Percentiles rank a stretch among this genome's conserved stretches.
These are phyloP conservation scores for Kondoa malvinella DNA, from an alignment of 768 basidiomycete genomes.

Conservation along the genomic window DNA sequence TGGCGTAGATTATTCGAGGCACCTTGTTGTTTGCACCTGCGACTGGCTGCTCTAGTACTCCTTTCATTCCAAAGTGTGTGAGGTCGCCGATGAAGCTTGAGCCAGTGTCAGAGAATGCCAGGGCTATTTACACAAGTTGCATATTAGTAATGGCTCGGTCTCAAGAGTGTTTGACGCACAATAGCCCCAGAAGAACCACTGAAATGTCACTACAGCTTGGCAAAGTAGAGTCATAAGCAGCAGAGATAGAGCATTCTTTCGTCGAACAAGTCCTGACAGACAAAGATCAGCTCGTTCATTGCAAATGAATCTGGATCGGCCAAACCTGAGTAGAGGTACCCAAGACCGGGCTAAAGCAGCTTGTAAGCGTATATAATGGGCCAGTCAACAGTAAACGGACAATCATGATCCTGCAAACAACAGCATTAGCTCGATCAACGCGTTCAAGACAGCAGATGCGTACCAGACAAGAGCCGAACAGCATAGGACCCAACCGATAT, in stretches of 20 bases:
- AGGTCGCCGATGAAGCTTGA: constrained; percentile 74
- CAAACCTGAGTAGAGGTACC: constrained; percentile 22
- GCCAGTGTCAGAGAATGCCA: constrained; percentile 65
- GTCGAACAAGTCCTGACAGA: constrained; percentile 68
- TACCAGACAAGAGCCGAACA: constrained; percentile 42
- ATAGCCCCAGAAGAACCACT: constrained; percentile 40
- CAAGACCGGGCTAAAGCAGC: constrained; percentile 25
- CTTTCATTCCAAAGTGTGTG: constrained; percentile 53
- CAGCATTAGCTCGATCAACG: constrained; percentile 15
- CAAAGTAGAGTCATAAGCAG: constrained; percentile 37
- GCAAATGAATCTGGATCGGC: no score
- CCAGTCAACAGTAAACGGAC: constrained; percentile 39
- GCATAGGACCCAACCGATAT: constrained; percentile 53
- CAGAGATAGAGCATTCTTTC: constrained; percentile 76
- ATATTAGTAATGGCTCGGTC: neutral
- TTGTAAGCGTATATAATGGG: constrained; percentile 51
- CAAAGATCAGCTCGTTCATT: no score
- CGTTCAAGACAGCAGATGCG: neutral
- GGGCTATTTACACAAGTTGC: constrained; percentile 49
- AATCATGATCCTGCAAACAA: constrained; percentile 64
- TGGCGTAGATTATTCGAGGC: constrained; percentile 53
- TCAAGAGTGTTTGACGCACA: neutral
- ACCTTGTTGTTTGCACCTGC: constrained; percentile 34
- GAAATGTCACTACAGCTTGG: constrained; percentile 21
- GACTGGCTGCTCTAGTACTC: constrained; percentile 37